Conservation (phyloP, 768 basidiomycete species). For the Suillus americanus region DNA sequence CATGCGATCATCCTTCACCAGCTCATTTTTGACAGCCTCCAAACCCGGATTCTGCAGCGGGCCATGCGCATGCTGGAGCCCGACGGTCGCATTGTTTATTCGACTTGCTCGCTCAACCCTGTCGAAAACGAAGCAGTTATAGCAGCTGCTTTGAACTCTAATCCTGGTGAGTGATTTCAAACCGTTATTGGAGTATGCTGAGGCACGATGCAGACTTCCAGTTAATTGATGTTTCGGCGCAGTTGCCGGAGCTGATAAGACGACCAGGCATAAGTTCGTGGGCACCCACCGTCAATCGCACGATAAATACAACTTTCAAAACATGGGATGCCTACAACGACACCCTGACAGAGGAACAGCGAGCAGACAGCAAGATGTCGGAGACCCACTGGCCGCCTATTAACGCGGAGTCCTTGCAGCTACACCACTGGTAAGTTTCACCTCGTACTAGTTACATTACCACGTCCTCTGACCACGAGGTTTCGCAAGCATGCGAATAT, state of each 20-base stretch:
- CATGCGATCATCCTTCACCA: slow-evolving; percentile 1
- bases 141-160: slow-evolving; percentile 72
- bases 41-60: slow-evolving; percentile 88
- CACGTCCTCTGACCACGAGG: background rate
- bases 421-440: slow-evolving; percentile 68
- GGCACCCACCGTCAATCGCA: slow-evolving; percentile 68
- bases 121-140: slow-evolving; percentile 97
- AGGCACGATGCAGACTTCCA: slow-evolving; percentile 54
- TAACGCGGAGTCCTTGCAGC: slow-evolving; percentile 56
- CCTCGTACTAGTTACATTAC: background rate
- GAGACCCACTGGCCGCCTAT: slow-evolving; percentile 80
- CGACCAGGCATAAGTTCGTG: slow-evolving; percentile 76
- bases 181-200: background rate
- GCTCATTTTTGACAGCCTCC: slow-evolving; percentile 56
- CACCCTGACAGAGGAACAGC: slow-evolving; percentile 47
- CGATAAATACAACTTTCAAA: slow-evolving; percentile 48
- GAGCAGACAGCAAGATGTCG: slow-evolving; percentile 59
- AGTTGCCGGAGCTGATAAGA: slow-evolving; percentile 69
- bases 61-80: slow-evolving; percentile 84
- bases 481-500: slow-evolving; percentile 71
- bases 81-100: slow-evolving; percentile 93
- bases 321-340: slow-evolving; percentile 62
- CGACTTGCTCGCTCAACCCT: slow-evolving; percentile 96
- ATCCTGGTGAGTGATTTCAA: slow-evolving; percentile 52
- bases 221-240: slow-evolving; percentile 75